Evolutionary conservation across 305 asterid genomes (phyloP).

Genomic region (Fraxinus ornus): DNA sequence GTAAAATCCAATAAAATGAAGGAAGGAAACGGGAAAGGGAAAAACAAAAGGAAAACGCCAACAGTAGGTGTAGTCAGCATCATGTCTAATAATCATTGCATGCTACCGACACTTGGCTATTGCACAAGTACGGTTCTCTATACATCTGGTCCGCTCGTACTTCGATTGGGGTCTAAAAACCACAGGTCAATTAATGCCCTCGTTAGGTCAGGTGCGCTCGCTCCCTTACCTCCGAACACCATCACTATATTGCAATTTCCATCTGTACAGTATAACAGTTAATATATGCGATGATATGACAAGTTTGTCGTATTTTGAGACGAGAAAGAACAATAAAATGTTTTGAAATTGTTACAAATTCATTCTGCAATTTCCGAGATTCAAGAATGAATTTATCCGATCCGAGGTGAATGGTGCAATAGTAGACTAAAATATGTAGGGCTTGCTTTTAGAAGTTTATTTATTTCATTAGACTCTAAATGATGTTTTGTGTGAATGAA

Average conservation of each 20-base stretch:
- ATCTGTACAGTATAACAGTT: background rate
- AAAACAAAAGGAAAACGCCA: too few species aligned
- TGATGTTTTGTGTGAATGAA: too few species aligned
- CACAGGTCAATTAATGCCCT: background rate
- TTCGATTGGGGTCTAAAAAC: background rate
- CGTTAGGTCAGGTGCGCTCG: conserved; percentile 10
- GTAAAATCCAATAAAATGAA: too few species aligned
- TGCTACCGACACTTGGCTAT: conserved; percentile 8
- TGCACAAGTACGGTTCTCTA: background rate
- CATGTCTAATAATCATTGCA: conserved; percentile 5
- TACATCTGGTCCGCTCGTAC: background rate
- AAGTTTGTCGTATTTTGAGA: background rate
- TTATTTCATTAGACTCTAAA: too few species aligned
- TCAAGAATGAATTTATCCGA: too few species aligned
- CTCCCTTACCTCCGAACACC: background rate
- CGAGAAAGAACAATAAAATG: background rate
- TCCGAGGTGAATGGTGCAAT: too few species aligned
- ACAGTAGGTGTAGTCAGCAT: too few species aligned
- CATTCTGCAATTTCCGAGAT: background rate
- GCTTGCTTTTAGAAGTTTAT: too few species aligned
- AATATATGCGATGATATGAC: background rate
- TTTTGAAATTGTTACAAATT: background rate
- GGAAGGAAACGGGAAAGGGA: too few species aligned
- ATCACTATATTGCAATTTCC: background rate
- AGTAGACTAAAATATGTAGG: too few species aligned